Conservation (phyloP, 2,329 filamentous ascomycete species). For the Talaromyces sp. region DNA sequence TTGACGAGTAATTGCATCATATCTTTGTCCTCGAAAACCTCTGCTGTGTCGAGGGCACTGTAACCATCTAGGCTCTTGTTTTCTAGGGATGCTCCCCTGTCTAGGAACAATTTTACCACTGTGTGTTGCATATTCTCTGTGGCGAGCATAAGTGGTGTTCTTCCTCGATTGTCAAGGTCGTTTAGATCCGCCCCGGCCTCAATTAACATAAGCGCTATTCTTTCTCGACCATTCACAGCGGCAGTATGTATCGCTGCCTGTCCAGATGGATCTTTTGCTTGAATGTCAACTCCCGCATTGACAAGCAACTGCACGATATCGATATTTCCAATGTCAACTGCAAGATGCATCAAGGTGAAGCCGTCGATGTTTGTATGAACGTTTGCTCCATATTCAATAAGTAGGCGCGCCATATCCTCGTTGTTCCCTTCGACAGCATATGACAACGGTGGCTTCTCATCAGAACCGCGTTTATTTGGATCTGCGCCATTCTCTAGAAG, state of each 20-base stretch:
- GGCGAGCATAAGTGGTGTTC: neutral
- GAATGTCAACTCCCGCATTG: neutral
- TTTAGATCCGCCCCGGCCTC: neutral
- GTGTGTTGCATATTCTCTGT: neutral
- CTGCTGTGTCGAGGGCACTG: neutral
- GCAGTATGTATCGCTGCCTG: neutral
- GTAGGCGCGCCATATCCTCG: neutral
- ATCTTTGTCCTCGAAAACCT: neutral
- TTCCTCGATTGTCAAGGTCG: neutral
- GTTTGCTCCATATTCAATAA: slow-evolving; percentile 3
- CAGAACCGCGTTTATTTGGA: neutral
- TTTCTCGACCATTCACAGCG: neutral
- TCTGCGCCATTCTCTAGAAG: slow-evolving; percentile 2
- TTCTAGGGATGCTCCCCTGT: slow-evolving; percentile 35
- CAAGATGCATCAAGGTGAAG: neutral
- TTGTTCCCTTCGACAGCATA: neutral
- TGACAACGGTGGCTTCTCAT: neutral
- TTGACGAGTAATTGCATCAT: neutral
- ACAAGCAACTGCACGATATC: neutral
- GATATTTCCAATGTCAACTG: neutral
- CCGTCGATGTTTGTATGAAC: neutral
- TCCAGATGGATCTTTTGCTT: neutral
- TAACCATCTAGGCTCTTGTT: slow-evolving; percentile 21
- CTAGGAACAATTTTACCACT: slow-evolving; percentile 10
- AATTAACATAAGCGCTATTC: neutral